These are phyloP conservation scores for Sphaerobolus stellatus DNA, from an alignment of 1,284 basidiomycete species.

Conservation along the genomic window DNA sequence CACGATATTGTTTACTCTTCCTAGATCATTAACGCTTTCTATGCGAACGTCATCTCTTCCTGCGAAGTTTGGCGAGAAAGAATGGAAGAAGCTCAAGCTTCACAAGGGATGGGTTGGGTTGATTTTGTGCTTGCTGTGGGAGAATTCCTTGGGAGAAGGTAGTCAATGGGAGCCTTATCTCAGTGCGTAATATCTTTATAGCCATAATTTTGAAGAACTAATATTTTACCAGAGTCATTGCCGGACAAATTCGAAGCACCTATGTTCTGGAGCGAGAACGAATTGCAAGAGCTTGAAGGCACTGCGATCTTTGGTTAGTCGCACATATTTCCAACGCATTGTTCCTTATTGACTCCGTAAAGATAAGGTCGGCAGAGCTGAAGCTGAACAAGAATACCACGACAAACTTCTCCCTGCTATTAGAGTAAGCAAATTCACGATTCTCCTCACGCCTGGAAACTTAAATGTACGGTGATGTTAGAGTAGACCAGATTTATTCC, in stretches of 20 bases:
- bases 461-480: slow-evolving; percentile 26
- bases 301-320: slow-evolving; percentile 83
- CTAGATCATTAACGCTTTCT: slow-evolving; percentile 76
- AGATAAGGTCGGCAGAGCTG: slow-evolving; percentile 86
- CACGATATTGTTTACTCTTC: slow-evolving; percentile 80
- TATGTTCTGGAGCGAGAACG: slow-evolving; percentile 88
- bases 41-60: slow-evolving; percentile 73
- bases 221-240: slow-evolving; percentile 47
- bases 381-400: slow-evolving; percentile 78
- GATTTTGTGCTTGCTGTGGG: slow-evolving; percentile 96
- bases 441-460: neutral
- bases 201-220: neutral
- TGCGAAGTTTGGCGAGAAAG: slow-evolving; percentile 50
- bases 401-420: slow-evolving; percentile 67
- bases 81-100: slow-evolving; percentile 62
- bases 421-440: slow-evolving; percentile 43
- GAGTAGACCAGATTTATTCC: slow-evolving; percentile 74
- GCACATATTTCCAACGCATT: slow-evolving; percentile 2
- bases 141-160: slow-evolving; percentile 56
- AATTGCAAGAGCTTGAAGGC: slow-evolving; percentile 77
- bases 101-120: slow-evolving; percentile 82
- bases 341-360: slow-evolving; percentile 14
- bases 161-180: slow-evolving; percentile 74
- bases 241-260: slow-evolving; percentile 83
- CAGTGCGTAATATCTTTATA: slow-evolving; percentile 42